A percentile compares a stretch with the other conserved stretches of the same genome.
Conservation (phyloP, 2,329 filamentous ascomycete genomes). For the Spiromastix sp. region DNA sequence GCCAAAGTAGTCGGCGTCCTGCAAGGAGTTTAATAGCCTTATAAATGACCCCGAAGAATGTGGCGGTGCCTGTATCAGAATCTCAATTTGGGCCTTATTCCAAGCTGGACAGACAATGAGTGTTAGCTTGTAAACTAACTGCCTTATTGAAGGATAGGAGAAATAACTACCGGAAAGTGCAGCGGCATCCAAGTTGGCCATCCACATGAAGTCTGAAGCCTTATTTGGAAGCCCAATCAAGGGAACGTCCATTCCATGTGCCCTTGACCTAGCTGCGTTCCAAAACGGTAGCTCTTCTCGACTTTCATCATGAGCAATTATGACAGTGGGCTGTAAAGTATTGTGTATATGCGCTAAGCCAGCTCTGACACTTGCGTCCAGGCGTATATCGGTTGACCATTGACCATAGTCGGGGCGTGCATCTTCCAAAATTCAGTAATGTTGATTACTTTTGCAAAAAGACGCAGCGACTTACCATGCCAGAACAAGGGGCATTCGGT, state of each 20-base stretch:
- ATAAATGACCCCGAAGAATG: slow-evolving; percentile 64
- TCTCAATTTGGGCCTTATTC: slow-evolving; percentile 69
- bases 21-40: slow-evolving; percentile 65
- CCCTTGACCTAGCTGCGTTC: slow-evolving; percentile 47
- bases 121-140: slow-evolving; percentile 10
- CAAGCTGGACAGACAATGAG: slow-evolving; percentile 46
- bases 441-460: background rate
- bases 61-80: slow-evolving; percentile 67
- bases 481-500: slow-evolving; percentile 54
- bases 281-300: slow-evolving; percentile 62
- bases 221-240: slow-evolving; percentile 65
- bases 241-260: slow-evolving; percentile 43
- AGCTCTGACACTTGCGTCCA: slow-evolving; percentile 53
- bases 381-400: slow-evolving; percentile 59
- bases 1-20: slow-evolving; percentile 63
- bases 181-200: slow-evolving; percentile 63
- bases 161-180: slow-evolving; percentile 50
- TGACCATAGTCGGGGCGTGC: slow-evolving; percentile 64
- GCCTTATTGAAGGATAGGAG: too few relatives aligned
- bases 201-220: slow-evolving; percentile 58
- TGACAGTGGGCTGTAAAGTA: slow-evolving; percentile 66
- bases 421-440: slow-evolving; percentile 40
- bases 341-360: slow-evolving; percentile 61
- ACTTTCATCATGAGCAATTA: slow-evolving; percentile 58
- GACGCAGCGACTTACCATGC: slow-evolving; percentile 37